Conservation (phyloP, 2,329 filamentous ascomycete species). For the Lasiodiplodia citricola region DNA sequence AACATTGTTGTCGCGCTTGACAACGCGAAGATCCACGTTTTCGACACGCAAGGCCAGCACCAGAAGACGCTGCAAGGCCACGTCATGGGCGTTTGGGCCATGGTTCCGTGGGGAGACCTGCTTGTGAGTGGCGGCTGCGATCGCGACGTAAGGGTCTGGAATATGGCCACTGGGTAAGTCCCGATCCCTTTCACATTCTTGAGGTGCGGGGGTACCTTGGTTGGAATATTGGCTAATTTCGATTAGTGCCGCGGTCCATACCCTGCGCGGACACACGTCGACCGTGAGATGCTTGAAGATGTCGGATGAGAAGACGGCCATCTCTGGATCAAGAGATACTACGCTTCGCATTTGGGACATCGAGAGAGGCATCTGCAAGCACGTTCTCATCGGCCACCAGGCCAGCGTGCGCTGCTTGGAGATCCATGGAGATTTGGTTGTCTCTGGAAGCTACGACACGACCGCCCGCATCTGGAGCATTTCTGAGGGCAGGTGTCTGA, state of each 20-base stretch:
- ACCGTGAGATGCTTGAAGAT: conserved; percentile 98
- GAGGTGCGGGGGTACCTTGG: not conserved
- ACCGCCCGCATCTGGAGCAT: conserved; percentile 98
- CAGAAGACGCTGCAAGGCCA: conserved; percentile 91
- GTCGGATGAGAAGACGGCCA: conserved; percentile 91
- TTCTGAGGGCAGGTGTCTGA: conserved; percentile 88
- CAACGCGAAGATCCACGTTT: conserved; percentile 98
- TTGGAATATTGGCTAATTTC: not conserved
- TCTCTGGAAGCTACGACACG: conserved; percentile 98
- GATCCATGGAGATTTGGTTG: conserved; percentile 93
- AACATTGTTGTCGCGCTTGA: conserved; percentile 98
- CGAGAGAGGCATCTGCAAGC: conserved; percentile 82
- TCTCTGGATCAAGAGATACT: conserved; percentile 94
- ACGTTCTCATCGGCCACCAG: conserved; percentile 92
- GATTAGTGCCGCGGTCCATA: conserved; percentile 73
- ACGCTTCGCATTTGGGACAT: conserved; percentile 96
- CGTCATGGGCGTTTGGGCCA: conserved; percentile 99
- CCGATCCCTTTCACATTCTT: not conserved
- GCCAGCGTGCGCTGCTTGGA: conserved; percentile 94
- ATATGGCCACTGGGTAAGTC: conserved; percentile 85
- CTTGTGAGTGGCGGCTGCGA: conserved; percentile 96
- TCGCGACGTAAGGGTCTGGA: conserved; percentile 95
- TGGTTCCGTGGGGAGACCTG: conserved; percentile 97
- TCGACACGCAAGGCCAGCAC: conserved; percentile 86
- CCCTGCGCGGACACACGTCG: conserved; percentile 91